phyloP scores from a whole-genome alignment of 352 stramenopile species.

The Phytophthora macrochlamydospora region DNA sequence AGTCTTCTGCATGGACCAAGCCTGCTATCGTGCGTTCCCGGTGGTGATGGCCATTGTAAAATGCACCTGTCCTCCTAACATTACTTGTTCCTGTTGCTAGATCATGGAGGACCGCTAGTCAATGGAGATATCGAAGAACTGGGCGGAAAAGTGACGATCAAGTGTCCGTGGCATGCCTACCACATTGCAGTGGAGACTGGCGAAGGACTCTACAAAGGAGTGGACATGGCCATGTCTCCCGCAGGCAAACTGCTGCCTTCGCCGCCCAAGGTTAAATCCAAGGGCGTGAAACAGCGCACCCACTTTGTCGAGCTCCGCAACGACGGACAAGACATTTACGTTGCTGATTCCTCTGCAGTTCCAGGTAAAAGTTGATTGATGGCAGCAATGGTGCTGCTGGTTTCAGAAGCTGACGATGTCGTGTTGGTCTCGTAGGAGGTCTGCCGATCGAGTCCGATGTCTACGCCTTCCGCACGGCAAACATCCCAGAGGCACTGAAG shows the following conservation, averaged over 20 bases:
- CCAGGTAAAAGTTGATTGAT: conserved; percentile 33
- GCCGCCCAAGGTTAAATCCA: conserved; percentile 71
- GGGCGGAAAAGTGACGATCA: conserved; percentile 74
- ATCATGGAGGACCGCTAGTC: conserved; percentile 78
- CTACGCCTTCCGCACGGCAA: conserved; percentile 69
- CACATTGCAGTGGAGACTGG: conserved; percentile 83
- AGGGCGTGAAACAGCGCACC: conserved; percentile 86
- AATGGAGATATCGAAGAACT: conserved; percentile 89
- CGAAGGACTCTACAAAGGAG: conserved; percentile 85
- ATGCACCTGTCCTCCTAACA: neutral
- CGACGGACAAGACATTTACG: conserved; percentile 65
- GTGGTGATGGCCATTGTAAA: conserved; percentile 17
- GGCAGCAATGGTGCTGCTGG: neutral
- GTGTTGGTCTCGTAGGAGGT: conserved; percentile 26
- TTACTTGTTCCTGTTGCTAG: conserved; percentile 29
- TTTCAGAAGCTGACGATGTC: neutral
- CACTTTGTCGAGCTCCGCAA: conserved; percentile 80
- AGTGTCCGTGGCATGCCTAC: conserved; percentile 88
- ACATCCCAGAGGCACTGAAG: conserved; percentile 48
- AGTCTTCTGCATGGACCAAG: conserved; percentile 87
- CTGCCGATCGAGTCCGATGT: conserved; percentile 66
- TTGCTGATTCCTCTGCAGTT: conserved; percentile 76
- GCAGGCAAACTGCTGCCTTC: conserved; percentile 56
- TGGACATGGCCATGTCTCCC: conserved; percentile 69
- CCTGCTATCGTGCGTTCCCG: conserved; percentile 76